Evolutionary conservation across 1,139 yeast genomes (phyloP), one percentile per base, ranked within the genome.

Genomic region (Zygosaccharomyces sapae): DNA sequence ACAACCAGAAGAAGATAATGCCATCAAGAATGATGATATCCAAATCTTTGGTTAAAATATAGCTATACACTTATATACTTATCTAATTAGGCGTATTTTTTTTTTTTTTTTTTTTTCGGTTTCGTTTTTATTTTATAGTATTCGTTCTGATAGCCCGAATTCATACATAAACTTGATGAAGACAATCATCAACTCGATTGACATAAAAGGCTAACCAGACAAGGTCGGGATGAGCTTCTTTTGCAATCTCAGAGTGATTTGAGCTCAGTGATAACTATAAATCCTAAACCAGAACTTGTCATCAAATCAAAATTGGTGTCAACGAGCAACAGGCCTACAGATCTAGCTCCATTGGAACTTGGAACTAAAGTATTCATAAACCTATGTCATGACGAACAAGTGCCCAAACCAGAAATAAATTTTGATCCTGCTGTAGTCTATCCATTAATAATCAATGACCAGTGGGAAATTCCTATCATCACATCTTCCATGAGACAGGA

Each of bases 401-500:
- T 87, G 0, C 95, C 95, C 1, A 54, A 63, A n/a, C 83, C 84
- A 1, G 65, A 64, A 6, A 68, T 63, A 24, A 77, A 67, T 25
- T 83, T 83, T 56, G 73, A 74, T 36, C 80, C 90, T 2, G 73
- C 70, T 29, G 66, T 72, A 2, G 80, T 86, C 5, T 81, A 81
- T 56, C 81, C 86, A 1, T 65, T 80, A 46, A 83, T 86, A 22
- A 79, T 82, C 63, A 80, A 80, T 35, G 82, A 83, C 56, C 74
- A 81, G 59, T 88, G 96, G 95, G 90, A 85, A 51, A 83, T 88
- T 3, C 96, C 96, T 0, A 79, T 88, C 7, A 75, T 85, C 0
- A 78, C 86, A 0, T 80, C 90, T 0, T 69, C 72, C 0, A 76
- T 76, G 46, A 63, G 81, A 13, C 57, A 59, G 8, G 82, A 76